Percentiles rank a stretch among this genome's conserved stretches.
Evolutionary conservation across 208 protist genomes (phyloP).

Genomic region (Leishmania amazonensis): DNA sequence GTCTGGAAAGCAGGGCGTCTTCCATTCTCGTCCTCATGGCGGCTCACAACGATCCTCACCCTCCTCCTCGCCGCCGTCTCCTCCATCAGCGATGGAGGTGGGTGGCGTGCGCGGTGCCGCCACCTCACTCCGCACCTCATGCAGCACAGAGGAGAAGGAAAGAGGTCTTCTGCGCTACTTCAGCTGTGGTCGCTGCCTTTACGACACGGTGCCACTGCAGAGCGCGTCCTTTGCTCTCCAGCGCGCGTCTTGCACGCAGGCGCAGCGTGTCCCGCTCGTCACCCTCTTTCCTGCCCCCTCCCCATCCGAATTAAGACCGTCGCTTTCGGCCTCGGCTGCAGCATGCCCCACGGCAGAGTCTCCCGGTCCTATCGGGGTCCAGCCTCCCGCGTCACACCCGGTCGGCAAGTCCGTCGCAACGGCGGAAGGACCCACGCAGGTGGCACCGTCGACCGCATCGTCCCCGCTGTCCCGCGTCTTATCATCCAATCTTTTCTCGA

Average conservation of each 20-base stretch:
- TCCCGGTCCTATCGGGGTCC: background rate
- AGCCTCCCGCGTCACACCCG: background rate
- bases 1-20: background rate
- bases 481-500: slow-evolving; percentile 6
- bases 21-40: background rate
- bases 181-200: slow-evolving; percentile 15
- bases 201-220: slow-evolving; percentile 12
- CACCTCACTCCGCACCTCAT: background rate
- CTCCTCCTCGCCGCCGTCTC: background rate
- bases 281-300: slow-evolving; percentile 24
- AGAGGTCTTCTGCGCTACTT: slow-evolving; percentile 34
- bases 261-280: slow-evolving; percentile 18
- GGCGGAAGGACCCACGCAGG: background rate
- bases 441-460: background rate
- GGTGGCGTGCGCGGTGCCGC: background rate
- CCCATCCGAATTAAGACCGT: background rate
- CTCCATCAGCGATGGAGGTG: background rate
- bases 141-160: slow-evolving; percentile 13
- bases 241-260: slow-evolving; percentile 20
- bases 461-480: background rate
- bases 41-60: background rate
- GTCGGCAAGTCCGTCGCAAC: background rate
- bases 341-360: background rate
- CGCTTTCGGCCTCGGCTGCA: background rate
- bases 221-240: slow-evolving; percentile 22